Conservation (phyloP, 1,139 yeast genomes). For the Scheffersomyces segobiensis region DNA sequence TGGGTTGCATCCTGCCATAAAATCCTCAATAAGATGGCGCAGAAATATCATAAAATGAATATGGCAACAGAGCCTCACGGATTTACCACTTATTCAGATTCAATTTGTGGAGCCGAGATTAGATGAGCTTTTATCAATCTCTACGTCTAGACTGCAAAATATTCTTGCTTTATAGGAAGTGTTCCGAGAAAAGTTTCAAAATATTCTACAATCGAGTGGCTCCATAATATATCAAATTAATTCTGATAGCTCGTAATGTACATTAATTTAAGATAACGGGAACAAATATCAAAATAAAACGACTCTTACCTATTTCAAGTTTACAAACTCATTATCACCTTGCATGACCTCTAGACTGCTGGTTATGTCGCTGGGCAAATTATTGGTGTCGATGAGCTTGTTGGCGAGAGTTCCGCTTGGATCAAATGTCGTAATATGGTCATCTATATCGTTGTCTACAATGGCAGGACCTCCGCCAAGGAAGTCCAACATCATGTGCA, state of each 20-base stretch:
- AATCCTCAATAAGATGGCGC: background rate
- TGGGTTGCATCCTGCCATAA: no score
- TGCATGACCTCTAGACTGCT: conserved; percentile 50
- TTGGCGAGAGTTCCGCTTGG: conserved; percentile 37
- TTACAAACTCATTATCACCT: conserved; percentile 38
- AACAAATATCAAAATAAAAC: background rate
- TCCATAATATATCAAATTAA: no score
- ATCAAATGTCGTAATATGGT: conserved; percentile 45
- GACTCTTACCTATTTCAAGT: conserved; percentile 21
- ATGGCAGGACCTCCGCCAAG: conserved; percentile 70
- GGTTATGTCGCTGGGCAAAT: conserved; percentile 57
- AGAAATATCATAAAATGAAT: background rate
- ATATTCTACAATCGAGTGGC: no score
- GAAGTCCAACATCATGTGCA: conserved; percentile 88
- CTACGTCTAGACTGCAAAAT: no score
- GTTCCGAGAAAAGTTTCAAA: no score
- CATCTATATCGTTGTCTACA: conserved; percentile 43
- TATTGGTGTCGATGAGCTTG: conserved; percentile 54
- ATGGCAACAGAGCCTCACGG: no score
- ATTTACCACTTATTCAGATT: no score
- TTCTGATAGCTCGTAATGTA: background rate
- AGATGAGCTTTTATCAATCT: no score
- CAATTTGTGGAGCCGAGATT: no score
- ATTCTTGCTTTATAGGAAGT: no score
- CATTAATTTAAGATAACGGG: background rate